These are phyloP conservation scores for Trametes versicolor DNA, from an alignment of 1,284 basidiomycete species.

Conservation along the genomic window DNA sequence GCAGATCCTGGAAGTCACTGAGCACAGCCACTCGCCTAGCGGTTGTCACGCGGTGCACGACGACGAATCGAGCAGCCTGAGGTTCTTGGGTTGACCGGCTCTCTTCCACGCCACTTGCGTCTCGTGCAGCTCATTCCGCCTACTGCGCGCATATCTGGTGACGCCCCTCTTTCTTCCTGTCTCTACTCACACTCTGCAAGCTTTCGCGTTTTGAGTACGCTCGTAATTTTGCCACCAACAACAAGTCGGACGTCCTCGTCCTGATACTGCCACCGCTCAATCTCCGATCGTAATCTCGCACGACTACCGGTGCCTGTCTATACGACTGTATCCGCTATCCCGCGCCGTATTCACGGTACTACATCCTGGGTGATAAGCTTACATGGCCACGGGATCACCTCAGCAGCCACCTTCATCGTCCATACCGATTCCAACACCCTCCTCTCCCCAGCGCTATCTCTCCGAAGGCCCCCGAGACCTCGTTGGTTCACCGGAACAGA, in stretches of 20 bases:
- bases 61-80: conserved; percentile 6
- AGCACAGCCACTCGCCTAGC: not conserved
- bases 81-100: not conserved
- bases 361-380: not conserved
- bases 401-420: not conserved
- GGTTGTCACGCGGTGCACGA: not conserved
- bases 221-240: too few relatives aligned
- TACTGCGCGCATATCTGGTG: too few relatives aligned
- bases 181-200: too few relatives aligned
- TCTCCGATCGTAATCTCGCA: too few relatives aligned
- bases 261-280: too few relatives aligned
- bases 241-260: too few relatives aligned
- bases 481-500: conserved; percentile 34
- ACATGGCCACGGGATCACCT: conserved; percentile 3
- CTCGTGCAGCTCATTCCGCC: not conserved
- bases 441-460: conserved; percentile 16
- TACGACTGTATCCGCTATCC: too few relatives aligned
- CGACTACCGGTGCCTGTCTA: too few relatives aligned
- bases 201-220: too few relatives aligned
- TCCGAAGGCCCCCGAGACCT: conserved; percentile 9
- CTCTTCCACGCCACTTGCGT: not conserved
- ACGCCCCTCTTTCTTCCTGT: too few relatives aligned
- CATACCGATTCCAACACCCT: conserved; percentile 12
- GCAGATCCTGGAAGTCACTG: not conserved
- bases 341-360: not conserved